These are phyloP conservation scores for Saprolegnia diclina DNA, from an alignment of 352 stramenopile genomes.

Conservation along the genomic window DNA sequence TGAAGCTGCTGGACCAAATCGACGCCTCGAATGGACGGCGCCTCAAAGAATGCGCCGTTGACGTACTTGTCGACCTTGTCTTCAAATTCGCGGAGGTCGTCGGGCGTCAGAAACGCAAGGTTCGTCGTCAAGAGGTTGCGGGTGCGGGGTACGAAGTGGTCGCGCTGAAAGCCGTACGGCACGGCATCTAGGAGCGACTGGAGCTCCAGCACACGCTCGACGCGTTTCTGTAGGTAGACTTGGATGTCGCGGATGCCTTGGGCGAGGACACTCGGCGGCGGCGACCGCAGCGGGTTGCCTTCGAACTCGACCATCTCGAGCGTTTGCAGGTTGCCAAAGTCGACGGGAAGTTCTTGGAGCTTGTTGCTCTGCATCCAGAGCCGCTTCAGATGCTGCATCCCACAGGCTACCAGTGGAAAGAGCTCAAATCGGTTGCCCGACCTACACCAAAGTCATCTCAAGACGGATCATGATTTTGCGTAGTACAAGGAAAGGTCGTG, in stretches of 20 bases:
- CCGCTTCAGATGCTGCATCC: conserved; percentile 36
- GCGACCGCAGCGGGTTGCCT: conserved; percentile 67
- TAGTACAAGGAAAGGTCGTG: conserved; percentile 45
- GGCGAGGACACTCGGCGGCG: conserved; percentile 55
- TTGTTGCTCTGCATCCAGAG: conserved; percentile 72
- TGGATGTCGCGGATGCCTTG: conserved; percentile 46
- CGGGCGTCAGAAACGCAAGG: conserved; percentile 41
- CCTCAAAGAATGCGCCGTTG: conserved; percentile 60
- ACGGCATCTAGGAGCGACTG: conserved; percentile 35
- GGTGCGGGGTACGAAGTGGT: conserved; percentile 34
- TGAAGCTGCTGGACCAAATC: conserved; percentile 55
- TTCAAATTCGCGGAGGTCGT: conserved; percentile 50
- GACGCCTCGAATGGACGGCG: conserved; percentile 37
- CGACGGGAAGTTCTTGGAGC: conserved; percentile 47
- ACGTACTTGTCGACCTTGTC: conserved; percentile 50
- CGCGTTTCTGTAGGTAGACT: conserved; percentile 51
- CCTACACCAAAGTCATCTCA: conserved; percentile 4
- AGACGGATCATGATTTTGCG: not conserved
- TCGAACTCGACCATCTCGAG: conserved; percentile 54
- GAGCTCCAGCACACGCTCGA: conserved; percentile 53
- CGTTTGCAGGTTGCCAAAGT: conserved; percentile 42
- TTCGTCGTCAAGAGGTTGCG: conserved; percentile 1
- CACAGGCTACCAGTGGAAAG: conserved; percentile 41
- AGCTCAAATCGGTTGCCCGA: conserved; percentile 49
- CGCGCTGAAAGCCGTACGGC: conserved; percentile 35